A percentile compares a stretch with the other conserved stretches of the same genome.
These are phyloP conservation scores for Boletus albobrunnescens DNA, from an alignment of 1,284 basidiomycete species.

Conservation along the genomic window DNA sequence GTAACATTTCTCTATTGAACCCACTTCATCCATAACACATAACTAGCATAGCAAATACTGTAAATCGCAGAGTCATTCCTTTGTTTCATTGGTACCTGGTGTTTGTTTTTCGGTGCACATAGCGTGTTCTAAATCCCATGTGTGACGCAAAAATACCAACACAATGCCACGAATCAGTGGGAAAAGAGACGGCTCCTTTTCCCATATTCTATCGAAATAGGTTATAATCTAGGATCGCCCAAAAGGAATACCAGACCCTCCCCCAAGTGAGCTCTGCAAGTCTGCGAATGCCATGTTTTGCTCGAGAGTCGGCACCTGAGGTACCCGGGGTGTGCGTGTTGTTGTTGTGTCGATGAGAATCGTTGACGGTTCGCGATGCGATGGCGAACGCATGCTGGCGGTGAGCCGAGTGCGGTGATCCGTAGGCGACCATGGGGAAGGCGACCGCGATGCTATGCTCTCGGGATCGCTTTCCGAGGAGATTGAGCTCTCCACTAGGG, in stretches of 20 bases:
- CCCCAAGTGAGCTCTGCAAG: slow-evolving; percentile 45
- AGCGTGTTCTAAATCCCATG: slow-evolving; percentile 12
- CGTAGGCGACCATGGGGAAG: slow-evolving; percentile 40
- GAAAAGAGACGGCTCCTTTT: neutral
- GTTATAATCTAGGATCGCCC: slow-evolving; percentile 10
- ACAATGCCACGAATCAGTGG: neutral
- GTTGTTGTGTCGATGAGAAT: slow-evolving; percentile 53
- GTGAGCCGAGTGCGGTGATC: slow-evolving; percentile 17
- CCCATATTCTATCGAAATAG: neutral
- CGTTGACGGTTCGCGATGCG: slow-evolving; percentile 36
- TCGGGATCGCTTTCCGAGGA: slow-evolving; percentile 54
- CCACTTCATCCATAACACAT: slow-evolving; percentile 18
- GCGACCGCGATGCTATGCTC: slow-evolving; percentile 51
- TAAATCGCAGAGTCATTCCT: slow-evolving; percentile 29
- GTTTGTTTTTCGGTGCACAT: slow-evolving; percentile 29
- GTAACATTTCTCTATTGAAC: slow-evolving; percentile 24
- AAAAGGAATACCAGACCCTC: slow-evolving; percentile 11
- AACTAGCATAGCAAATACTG: slow-evolving; percentile 31
- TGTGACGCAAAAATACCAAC: slow-evolving; percentile 13
- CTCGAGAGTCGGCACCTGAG: slow-evolving; percentile 64
- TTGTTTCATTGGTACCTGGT: slow-evolving; percentile 20
- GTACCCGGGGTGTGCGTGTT: slow-evolving; percentile 43
- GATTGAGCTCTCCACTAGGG: slow-evolving; percentile 6
- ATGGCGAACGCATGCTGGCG: slow-evolving; percentile 14
- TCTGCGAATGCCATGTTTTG: slow-evolving; percentile 79